A percentile compares a stretch with the other conserved stretches of the same genome.
phyloP scores from a whole-genome alignment of 352 stramenopile species.

The Phytophthora syringae region DNA sequence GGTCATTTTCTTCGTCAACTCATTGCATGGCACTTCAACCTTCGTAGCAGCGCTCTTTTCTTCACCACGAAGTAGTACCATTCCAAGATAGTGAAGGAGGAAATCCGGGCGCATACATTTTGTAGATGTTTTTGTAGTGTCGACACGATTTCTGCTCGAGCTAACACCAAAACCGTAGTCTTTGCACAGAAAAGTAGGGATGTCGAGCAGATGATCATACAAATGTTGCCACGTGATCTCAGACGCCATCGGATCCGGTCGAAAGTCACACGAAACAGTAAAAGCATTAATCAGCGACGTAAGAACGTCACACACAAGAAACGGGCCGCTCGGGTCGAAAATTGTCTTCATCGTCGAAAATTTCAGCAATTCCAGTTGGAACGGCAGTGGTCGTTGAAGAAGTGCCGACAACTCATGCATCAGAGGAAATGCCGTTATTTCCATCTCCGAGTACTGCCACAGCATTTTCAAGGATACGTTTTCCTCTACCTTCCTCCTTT shows the following conservation, averaged over 20 bases:
- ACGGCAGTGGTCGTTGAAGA: not conserved
- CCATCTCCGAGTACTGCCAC: not conserved
- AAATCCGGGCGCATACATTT: not conserved
- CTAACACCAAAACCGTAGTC: too few species aligned
- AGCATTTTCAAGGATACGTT: not conserved
- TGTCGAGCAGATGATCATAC: not conserved
- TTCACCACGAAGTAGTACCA: slow-evolving; percentile 22
- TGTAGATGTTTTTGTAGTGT: not conserved
- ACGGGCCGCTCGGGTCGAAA: not conserved
- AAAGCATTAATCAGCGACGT: not conserved
- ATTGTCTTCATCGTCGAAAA: not conserved
- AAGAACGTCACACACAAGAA: not conserved
- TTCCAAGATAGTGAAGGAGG: not conserved
- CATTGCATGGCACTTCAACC: too few species aligned
- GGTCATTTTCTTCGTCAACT: too few species aligned
- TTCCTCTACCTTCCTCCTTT: not conserved
- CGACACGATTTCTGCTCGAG: not conserved
- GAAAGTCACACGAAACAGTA: not conserved
- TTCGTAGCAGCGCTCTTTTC: slow-evolving; percentile 5
- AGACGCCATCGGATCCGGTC: not conserved
- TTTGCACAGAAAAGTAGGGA: too few species aligned
- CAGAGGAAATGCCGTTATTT: too few species aligned
- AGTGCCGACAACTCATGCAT: not conserved
- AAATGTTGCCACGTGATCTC: not conserved
- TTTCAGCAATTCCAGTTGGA: not conserved